Base-by-base conservation (phyloP, 495 filamentous ascomycete genomes). In the Gamarada debralockiae region DNA sequence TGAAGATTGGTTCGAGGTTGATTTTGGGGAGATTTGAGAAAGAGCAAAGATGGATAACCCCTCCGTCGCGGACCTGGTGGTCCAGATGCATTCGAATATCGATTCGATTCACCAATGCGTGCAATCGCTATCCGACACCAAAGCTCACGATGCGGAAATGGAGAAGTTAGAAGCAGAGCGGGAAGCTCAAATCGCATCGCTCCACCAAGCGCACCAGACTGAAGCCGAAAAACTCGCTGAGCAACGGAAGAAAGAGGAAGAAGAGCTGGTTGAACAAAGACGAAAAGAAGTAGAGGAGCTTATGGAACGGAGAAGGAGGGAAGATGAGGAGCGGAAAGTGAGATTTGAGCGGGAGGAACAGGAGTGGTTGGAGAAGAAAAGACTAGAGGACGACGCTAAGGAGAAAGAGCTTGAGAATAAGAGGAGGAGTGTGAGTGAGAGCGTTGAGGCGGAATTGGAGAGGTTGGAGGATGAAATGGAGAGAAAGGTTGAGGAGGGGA, bases 381-480 rank as follows among this genome's bases (percentile, higher is more conserved):
- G 36, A 29, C 38, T 31, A 25, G 48, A 55, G 21, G 36, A 22
- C 10, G 43, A 50, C 15, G 44, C 21, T n/a, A 25, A 25, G 13
- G 21, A 50, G 13, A 10, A 25, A 13, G 53, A 60, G 36, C 3
- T 23, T 2, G 36, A 51, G 21, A 24, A 41, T 10, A 15, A 39
- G 21, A 17, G 42, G 45, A 49, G 39, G 25, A 39, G 17, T 17
- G 18, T 53, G 29, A 49, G 40, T 2, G 50, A 53, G 21, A 50
- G 33, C 7, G 48, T 52, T 2, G 58, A 60, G 22, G 25, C 6
- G 29, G 39, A 61, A 24, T 14, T 61, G 18, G 58, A 61, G 34
- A 48, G 37, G 10, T 23, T 62, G 15, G 59, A 62, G 48, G 56
- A 56, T 24, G 56, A 62, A 45, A 57, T 59, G 52, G 52, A 59